These are phyloP conservation scores for Lepraria neglecta DNA, from an alignment of 495 filamentous ascomycete species.

Conservation along the genomic window DNA sequence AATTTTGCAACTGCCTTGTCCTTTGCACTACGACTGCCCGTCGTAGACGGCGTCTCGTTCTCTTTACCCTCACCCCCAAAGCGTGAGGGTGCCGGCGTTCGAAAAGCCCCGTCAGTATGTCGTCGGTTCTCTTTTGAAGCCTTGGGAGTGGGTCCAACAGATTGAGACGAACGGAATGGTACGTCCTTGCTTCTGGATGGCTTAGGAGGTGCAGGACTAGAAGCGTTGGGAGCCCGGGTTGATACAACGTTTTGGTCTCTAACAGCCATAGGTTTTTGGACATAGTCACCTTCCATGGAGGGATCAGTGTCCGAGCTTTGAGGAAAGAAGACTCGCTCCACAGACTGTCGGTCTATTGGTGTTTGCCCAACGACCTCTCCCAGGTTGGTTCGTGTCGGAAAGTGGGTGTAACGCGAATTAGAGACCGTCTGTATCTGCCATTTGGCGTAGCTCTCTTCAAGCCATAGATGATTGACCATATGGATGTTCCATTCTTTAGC, in stretches of 20 bases:
- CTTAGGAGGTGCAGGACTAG: constrained; percentile 8
- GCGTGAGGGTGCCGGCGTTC: constrained; percentile 44
- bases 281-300: constrained; percentile 23
- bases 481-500: constrained; percentile 88
- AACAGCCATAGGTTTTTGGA: constrained; percentile 33
- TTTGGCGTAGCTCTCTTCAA: constrained; percentile 92
- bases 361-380: constrained; percentile 90
- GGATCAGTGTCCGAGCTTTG: constrained; percentile 30
- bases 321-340: constrained; percentile 53
- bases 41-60: constrained; percentile 75
- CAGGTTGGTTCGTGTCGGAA: constrained; percentile 82
- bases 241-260: constrained; percentile 35
- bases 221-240: constrained; percentile 10
- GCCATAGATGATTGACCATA: constrained; percentile 91
- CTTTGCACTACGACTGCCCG: constrained; percentile 79
- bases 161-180: constrained; percentile 20
- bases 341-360: constrained; percentile 49
- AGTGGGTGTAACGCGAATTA: constrained; percentile 67
- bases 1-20: constrained; percentile 68
- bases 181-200: constrained; percentile 12
- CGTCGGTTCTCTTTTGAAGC: constrained; percentile 22
- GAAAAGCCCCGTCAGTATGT: constrained; percentile 29
- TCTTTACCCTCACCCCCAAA: constrained; percentile 59
- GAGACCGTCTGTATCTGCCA: constrained; percentile 64
- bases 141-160: constrained; percentile 24